Evolutionary conservation across 2,329 filamentous ascomycete genomes (phyloP), one percentile per base, ranked within the genome.

Genomic region (Paecilomyces niveus): DNA sequence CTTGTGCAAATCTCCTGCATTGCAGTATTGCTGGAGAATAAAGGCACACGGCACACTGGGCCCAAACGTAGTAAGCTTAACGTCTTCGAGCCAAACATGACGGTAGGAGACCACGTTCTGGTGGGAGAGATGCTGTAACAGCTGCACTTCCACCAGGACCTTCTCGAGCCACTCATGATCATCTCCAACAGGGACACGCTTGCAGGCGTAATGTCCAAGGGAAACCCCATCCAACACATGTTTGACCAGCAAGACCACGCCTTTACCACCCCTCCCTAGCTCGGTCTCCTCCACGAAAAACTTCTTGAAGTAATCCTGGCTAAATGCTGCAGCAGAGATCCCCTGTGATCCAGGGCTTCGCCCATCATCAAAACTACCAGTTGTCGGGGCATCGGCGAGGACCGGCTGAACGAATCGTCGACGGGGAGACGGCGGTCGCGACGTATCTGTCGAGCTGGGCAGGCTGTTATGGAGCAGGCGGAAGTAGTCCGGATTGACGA

Each of bases 11-110:
- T 99, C 94, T 15, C 94, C 94, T 1, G 87, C 83, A 70, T 99
- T 97, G 77, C 95, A 99, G 68, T 96, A 99, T 70, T 99, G 92
- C 71, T 99, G 94, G 7, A 99, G 81, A 58, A 99, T 99, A 71
- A 96, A 99, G 3, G 93, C 92, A 68, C 93, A 97, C 10, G 92
- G 92, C 0, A 99, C 92, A 57, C 86, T 91, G 0, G 95, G 94
- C 0, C 92, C 89, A 71, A 99, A 99, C 1, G 85, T 87, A 62
- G 84, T 93, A 56, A 96, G 84, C 64, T 89, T 85, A 56, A 89
- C 87, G 71, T 97, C 89, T 72, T 99, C 93, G 15, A 99, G 82
- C 94, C 94, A 99, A 32, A 96, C 94, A 75, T 97, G 94, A 6
- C 93, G 88, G 72, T 99, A 99, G 0, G 92, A 96, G 0, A 99